A percentile compares a stretch with the other conserved stretches of the same genome.
phyloP scores from a whole-genome alignment of 2,329 filamentous ascomycete species.

The Colletotrichum siamense region DNA sequence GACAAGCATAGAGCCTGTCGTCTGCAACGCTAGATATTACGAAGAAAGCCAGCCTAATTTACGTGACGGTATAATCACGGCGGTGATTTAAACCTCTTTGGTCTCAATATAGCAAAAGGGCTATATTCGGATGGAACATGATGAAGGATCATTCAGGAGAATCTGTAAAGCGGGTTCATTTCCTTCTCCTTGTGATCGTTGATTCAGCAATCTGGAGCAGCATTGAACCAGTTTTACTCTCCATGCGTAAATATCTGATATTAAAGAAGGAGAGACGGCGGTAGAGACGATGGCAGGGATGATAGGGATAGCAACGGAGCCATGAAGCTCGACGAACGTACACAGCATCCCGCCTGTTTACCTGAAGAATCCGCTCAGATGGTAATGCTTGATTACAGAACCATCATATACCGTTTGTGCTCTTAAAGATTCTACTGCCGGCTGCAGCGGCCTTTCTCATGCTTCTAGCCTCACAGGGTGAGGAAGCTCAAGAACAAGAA shows the following conservation, averaged over 20 bases:
- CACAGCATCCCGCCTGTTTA: not conserved
- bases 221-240: rapidly evolving
- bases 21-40: not conserved
- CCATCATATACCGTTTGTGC: rapidly evolving
- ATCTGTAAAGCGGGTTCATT: not conserved
- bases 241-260: not conserved
- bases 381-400: rapidly evolving
- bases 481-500: not conserved
- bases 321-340: not conserved
- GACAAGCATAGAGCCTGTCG: not conserved
- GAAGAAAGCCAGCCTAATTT: not conserved
- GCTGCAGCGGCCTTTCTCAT: not conserved
- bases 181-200: not conserved
- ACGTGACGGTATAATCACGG: not conserved
- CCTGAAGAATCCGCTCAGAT: not conserved
- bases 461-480: not conserved
- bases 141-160: not conserved
- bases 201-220: not conserved
- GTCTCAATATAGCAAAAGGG: not conserved
- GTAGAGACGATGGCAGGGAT: not conserved
- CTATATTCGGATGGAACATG: not conserved
- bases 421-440: not conserved
- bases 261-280: not conserved
- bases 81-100: not conserved
- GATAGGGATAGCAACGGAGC: not conserved